A percentile compares a stretch with the other conserved stretches of the same genome.
These are phyloP conservation scores for Ustilago bromivora DNA, from an alignment of 1,284 basidiomycete species.

Conservation along the genomic window DNA sequence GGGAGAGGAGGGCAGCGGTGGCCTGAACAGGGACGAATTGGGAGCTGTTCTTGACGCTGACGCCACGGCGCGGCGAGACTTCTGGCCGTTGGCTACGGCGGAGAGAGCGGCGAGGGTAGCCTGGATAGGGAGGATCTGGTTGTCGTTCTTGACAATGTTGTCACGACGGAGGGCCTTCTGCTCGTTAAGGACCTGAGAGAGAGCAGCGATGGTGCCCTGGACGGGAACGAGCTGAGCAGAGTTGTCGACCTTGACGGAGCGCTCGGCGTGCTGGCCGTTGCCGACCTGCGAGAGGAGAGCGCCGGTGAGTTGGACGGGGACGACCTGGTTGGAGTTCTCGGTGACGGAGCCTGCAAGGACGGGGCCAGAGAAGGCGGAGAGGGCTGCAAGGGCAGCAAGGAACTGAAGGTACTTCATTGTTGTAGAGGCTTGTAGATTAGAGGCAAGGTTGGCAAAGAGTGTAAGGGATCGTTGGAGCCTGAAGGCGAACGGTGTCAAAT, in stretches of 20 bases:
- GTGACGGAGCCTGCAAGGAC: slow-evolving; percentile 35
- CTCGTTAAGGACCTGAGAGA: slow-evolving; percentile 42
- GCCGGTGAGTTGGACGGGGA: slow-evolving; percentile 43
- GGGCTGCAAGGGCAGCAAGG: slow-evolving; percentile 51
- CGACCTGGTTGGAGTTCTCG: slow-evolving; percentile 48
- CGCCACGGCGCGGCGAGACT: slow-evolving; percentile 23
- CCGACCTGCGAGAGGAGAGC: slow-evolving; percentile 41
- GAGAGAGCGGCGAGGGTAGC: slow-evolving; percentile 30
- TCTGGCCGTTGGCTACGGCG: slow-evolving; percentile 29
- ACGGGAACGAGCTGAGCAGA: slow-evolving; percentile 34
- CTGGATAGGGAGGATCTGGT: slow-evolving; percentile 33
- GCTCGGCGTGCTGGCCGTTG: slow-evolving; percentile 46
- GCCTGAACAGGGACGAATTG: slow-evolving; percentile 38
- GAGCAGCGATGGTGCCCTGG: slow-evolving; percentile 40
- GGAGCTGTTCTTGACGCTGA: slow-evolving; percentile 22
- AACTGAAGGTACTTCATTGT: slow-evolving; percentile 56
- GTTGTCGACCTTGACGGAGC: slow-evolving; percentile 40
- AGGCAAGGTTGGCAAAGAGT: slow-evolving; percentile 23
- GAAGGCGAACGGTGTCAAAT: slow-evolving; percentile 16
- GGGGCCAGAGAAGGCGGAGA: slow-evolving; percentile 49
- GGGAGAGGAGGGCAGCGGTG: slow-evolving; percentile 32
- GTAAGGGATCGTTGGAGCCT: slow-evolving; percentile 11
- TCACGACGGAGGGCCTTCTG: slow-evolving; percentile 32
- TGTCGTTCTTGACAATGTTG: slow-evolving; percentile 35
- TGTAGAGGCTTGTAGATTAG: slow-evolving; percentile 15